These are phyloP conservation scores for Nitzschia sp. DNA, from an alignment of 108 stramenopile genomes.

Conservation along the genomic window DNA sequence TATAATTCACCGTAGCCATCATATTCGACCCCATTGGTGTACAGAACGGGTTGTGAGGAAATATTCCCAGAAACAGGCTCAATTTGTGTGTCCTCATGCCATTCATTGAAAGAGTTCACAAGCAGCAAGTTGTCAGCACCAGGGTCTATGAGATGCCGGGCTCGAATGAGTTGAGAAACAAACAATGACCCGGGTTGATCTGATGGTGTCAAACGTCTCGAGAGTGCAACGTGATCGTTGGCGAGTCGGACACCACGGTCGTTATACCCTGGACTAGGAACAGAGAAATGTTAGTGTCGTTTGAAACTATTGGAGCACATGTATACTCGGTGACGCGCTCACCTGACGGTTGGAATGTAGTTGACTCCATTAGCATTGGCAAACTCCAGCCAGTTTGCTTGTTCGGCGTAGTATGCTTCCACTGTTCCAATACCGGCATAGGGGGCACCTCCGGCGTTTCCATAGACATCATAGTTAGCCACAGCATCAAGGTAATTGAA, in stretches of 20 bases:
- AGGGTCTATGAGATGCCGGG: conserved; percentile 26
- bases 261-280: conserved; percentile 40
- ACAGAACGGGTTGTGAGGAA: conserved; percentile 1
- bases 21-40: conserved; percentile 36
- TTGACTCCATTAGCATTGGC: neutral
- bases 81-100: conserved; percentile 45
- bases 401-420: conserved; percentile 3
- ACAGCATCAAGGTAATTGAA: conserved; percentile 4
- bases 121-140: conserved; percentile 29
- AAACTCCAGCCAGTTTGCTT: conserved; percentile 1
- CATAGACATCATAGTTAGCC: conserved; percentile 47
- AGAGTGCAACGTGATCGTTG: conserved; percentile 28
- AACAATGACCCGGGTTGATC: conserved; percentile 35
- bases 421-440: conserved; percentile 13
- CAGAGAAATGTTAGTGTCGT: too few relatives aligned
- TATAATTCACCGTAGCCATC: conserved; percentile 35
- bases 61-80: conserved; percentile 26
- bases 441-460: conserved; percentile 3
- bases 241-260: conserved; percentile 41
- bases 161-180: conserved; percentile 15
- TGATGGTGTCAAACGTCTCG: conserved; percentile 26
- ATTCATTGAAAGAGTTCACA: conserved; percentile 55
- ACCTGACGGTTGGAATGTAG: conserved; percentile 27
- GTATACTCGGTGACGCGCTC: too few relatives aligned
- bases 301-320: too few relatives aligned